Conservation (phyloP, 805 yeast species). For the Suhomyces canberraensis region DNA sequence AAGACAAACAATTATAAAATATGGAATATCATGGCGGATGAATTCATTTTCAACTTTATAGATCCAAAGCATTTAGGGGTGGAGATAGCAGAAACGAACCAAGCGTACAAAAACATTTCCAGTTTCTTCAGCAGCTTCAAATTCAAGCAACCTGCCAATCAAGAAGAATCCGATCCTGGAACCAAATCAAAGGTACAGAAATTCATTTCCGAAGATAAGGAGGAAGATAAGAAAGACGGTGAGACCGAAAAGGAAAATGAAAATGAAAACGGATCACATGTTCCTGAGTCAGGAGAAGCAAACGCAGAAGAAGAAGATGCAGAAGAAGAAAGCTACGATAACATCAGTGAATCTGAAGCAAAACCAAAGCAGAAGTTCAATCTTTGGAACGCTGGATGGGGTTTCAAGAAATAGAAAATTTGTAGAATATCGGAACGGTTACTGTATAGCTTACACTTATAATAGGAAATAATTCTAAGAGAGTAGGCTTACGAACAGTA, state of each 20-base stretch:
- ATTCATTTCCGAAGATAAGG: constrained; percentile 9
- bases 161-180: neutral
- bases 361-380: constrained; percentile 4
- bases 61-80: constrained; percentile 38
- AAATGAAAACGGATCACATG: neutral
- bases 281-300: neutral
- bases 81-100: constrained; percentile 13
- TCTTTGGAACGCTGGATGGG: constrained; percentile 13
- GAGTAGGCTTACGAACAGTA: too few species aligned
- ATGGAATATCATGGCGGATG: constrained; percentile 42
- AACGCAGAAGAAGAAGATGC: constrained; percentile 1
- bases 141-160: constrained; percentile 13
- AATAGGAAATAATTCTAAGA: too few species aligned
- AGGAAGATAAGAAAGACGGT: neutral
- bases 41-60: constrained; percentile 42
- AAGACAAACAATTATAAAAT: constrained; percentile 33
- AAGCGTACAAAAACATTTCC: constrained; percentile 16
- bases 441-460: too few species aligned
- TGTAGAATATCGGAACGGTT: neutral
- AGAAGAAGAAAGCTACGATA: constrained; percentile 3
- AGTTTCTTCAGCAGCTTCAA: constrained; percentile 21
- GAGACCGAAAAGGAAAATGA: neutral
- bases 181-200: constrained; percentile 10
- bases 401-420: constrained; percentile 12
- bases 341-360: constrained; percentile 4